Evolutionary conservation across 2,329 filamentous ascomycete species (phyloP).

Genomic region (Fusarium decemcellulare): DNA sequence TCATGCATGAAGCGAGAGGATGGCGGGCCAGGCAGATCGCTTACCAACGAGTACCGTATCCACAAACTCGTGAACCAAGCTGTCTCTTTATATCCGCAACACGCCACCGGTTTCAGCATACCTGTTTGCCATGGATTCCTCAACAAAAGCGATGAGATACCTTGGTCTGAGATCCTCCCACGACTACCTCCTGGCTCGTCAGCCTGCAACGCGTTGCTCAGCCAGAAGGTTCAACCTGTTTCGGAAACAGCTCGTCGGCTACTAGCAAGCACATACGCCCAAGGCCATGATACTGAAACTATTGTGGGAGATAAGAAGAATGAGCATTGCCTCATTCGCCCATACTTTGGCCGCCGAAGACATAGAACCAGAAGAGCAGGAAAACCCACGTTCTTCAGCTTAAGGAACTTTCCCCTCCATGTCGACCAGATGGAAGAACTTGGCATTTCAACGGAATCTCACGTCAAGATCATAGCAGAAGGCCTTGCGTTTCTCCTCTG

Average conservation of each 20-base stretch:
- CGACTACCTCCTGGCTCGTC: constrained; percentile 37
- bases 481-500: constrained; percentile 68
- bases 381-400: constrained; percentile 48
- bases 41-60: constrained; percentile 34
- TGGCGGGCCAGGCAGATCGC: constrained; percentile 20
- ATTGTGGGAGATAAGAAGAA: constrained; percentile 48
- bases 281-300: background rate
- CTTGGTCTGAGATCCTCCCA: constrained; percentile 36
- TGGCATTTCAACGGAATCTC: no score
- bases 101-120: constrained; percentile 13
- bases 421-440: constrained; percentile 64
- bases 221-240: constrained; percentile 47
- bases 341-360: constrained; percentile 61
- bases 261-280: constrained; percentile 39
- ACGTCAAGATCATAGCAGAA: no score
- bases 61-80: constrained; percentile 18
- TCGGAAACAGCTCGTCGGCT: constrained; percentile 20
- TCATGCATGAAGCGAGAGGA: constrained; percentile 41
- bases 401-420: constrained; percentile 66
- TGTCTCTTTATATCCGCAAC: background rate
- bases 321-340: constrained; percentile 63
- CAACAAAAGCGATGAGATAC: constrained; percentile 1
- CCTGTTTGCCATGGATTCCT: constrained; percentile 14
- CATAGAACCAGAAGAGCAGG: background rate
- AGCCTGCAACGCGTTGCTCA: constrained; percentile 47